These are phyloP conservation scores for Tricholoma terreum DNA, from an alignment of 768 basidiomycete genomes.

Conservation along the genomic window DNA sequence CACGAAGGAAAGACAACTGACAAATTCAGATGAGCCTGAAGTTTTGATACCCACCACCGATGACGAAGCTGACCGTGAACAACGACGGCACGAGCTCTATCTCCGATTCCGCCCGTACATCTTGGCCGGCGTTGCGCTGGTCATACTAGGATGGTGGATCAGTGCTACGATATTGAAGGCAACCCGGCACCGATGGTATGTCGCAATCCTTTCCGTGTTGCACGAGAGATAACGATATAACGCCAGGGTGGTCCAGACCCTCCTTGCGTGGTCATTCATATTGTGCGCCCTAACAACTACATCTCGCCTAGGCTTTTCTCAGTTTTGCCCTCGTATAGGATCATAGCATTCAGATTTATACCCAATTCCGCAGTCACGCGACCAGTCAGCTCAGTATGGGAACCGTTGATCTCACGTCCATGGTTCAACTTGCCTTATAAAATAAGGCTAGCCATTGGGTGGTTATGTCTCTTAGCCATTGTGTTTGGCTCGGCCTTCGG, in stretches of 20 bases:
- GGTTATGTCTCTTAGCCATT: slow-evolving; percentile 72
- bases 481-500: slow-evolving; percentile 89
- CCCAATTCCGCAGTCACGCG: slow-evolving; percentile 66
- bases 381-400: slow-evolving; percentile 74
- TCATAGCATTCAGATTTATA: slow-evolving; percentile 84
- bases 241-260: slow-evolving; percentile 71
- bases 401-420: slow-evolving; percentile 59
- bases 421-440: slow-evolving; percentile 56
- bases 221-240: slow-evolving; percentile 1
- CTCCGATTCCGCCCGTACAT: slow-evolving; percentile 39
- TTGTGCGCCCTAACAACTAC: slow-evolving; percentile 39
- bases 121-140: slow-evolving; percentile 47
- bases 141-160: slow-evolving; percentile 87
- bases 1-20: slow-evolving; percentile 4
- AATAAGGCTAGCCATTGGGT: slow-evolving; percentile 62
- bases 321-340: slow-evolving; percentile 35
- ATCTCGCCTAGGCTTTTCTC: background rate
- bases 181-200: slow-evolving; percentile 75
- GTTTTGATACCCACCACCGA: slow-evolving; percentile 1
- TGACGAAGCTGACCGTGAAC: slow-evolving; percentile 7
- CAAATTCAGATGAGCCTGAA: slow-evolving; percentile 3
- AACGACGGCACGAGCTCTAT: slow-evolving; percentile 1
- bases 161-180: slow-evolving; percentile 63
- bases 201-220: slow-evolving; percentile 9
- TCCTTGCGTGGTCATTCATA: slow-evolving; percentile 84